Base-by-base conservation (phyloP, 75 land plant species). In the Cryptomeria japonica region DNA sequence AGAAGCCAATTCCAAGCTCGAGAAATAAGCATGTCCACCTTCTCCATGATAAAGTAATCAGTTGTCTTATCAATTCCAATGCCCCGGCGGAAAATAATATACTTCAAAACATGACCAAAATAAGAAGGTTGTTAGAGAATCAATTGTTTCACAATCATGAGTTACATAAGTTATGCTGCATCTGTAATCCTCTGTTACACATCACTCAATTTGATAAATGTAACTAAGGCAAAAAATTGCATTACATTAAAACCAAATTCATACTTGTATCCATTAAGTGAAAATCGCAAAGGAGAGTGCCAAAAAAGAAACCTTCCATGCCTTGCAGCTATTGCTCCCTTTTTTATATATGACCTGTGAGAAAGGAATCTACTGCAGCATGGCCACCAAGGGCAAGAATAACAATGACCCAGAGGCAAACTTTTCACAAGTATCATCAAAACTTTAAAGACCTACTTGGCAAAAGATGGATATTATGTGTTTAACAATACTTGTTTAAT, bases 31-130 rank as follows among this genome's bases (percentile, higher is more conserved):
- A 92, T 88, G 88, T 98, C 95, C 87, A 98, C 85, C 90, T 98
- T 98, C 91, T 96, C 94, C 94, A 91, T 94, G 70, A 96, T 42
- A 89, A 98, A 98, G 88, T 89, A 93, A 85, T 93, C 99, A 41
- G 93, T 93, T 64, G 97, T 97, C 0, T 82, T 88, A 89, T 98
- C 99, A 90, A 97, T 90, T 86, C 99, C 99, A 92, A 96, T 91
- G 53, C 99, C 99, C 31, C 99, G 97, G 16, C 99, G 93, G 88
- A 96, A 98, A 70, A 98, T 92, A 5, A 97, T 82, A 80, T 98
- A 98, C 99, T 98, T 86, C 72, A 76, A 56, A 28, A 47, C 37
- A 47, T 72, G 85, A 31, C 28, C 34, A 76, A 31, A n/a, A 87
- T 6, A 68, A 84, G n/a, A 5, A 53, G 0, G 28, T 86, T 38